Base-by-base conservation (phyloP, 2,329 filamentous ascomycete genomes). In the Beauveria varroae region DNA sequence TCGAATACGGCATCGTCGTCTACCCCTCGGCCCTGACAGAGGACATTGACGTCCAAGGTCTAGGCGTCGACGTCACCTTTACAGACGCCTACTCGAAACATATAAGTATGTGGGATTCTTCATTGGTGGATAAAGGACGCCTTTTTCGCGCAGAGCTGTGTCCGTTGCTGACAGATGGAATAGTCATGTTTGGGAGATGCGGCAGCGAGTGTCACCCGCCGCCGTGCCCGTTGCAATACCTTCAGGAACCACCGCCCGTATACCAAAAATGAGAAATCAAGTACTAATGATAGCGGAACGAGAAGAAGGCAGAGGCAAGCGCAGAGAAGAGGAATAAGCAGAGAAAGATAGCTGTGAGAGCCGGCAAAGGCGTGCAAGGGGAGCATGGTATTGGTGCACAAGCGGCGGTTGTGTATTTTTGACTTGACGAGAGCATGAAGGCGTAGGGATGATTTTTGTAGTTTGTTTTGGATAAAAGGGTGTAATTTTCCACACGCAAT, bases 1-100 rank as follows among this genome's bases (percentile, higher is more conserved):
- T 68, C 7, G 74, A 76, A 55, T 76, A 74, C 30, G 74, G 74
- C 44, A 76, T 76, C 49, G 65, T 76, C n/a, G 71, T 76, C 24
- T 76, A 75, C 57, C 74, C 74, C 3, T 75, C 74, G 1, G 74
- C 74, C 4, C 65, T 76, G 61, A 73, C 70, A 10, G 74, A 76
- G 60, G 67, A 72, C 8, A 65, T 76, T 28, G 70, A 73, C 26
- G 62, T 72, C 10, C 65, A 65, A 8, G 73, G 72, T 0, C 53
- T 76, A 43, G 71, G 68, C 1, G 63, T 68, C 2, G 72, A 74
- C 8, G 66, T 71, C 3, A 75, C 73, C 1, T 76, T 73, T 63
- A 73, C 73, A 16, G 73, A 76, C 41, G 72, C 71, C 1, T 76
- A 76, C 51, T 60, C 66, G 8, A 71, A 70, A 1, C 74, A 76